Percentiles rank a stretch among this genome's conserved stretches.
Conservation (phyloP, 2,329 filamentous ascomycete genomes). For the Claviceps purpurea region DNA sequence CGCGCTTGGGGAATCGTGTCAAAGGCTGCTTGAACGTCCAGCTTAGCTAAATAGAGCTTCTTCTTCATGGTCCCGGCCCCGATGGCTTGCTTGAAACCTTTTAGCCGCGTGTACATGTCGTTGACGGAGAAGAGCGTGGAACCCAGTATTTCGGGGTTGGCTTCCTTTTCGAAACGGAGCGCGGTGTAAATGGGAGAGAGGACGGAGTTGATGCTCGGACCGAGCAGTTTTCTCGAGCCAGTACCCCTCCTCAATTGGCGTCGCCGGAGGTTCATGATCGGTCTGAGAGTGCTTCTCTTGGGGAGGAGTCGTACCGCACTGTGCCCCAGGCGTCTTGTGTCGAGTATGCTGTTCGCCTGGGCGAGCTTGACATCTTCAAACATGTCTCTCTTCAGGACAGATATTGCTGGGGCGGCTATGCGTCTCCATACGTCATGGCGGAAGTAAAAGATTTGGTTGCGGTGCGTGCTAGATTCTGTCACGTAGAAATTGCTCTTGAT, state of each 20-base stretch:
- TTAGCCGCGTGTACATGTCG: slow-evolving; percentile 65
- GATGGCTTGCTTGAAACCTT: slow-evolving; percentile 48
- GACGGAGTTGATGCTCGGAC: slow-evolving; percentile 30
- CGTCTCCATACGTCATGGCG: slow-evolving; percentile 83
- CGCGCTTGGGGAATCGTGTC: slow-evolving; percentile 83
- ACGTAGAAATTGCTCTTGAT: slow-evolving; percentile 84
- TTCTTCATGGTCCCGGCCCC: slow-evolving; percentile 11
- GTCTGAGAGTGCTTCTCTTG: slow-evolving; percentile 61
- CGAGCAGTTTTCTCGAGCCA: slow-evolving; percentile 57
- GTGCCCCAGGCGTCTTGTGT: slow-evolving; percentile 54
- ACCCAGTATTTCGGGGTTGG: slow-evolving; percentile 51
- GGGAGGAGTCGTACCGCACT: slow-evolving; percentile 72
- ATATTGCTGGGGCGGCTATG: slow-evolving; percentile 60
- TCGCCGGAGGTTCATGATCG: slow-evolving; percentile 76
- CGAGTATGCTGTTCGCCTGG: slow-evolving; percentile 43
- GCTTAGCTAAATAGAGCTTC: slow-evolving; percentile 73
- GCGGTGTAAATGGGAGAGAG: slow-evolving; percentile 63
- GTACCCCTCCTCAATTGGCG: slow-evolving; percentile 34
- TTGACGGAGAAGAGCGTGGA: slow-evolving; percentile 69
- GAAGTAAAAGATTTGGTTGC: slow-evolving; percentile 81
- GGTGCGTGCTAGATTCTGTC: slow-evolving; percentile 73
- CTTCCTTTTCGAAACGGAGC: slow-evolving; percentile 60
- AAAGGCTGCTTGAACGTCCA: slow-evolving; percentile 86
- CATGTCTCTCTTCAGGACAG: slow-evolving; percentile 53
- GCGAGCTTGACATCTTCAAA: slow-evolving; percentile 61